phyloP scores from a whole-genome alignment of 495 filamentous ascomycete species.

The Neurospora tetraspora region DNA sequence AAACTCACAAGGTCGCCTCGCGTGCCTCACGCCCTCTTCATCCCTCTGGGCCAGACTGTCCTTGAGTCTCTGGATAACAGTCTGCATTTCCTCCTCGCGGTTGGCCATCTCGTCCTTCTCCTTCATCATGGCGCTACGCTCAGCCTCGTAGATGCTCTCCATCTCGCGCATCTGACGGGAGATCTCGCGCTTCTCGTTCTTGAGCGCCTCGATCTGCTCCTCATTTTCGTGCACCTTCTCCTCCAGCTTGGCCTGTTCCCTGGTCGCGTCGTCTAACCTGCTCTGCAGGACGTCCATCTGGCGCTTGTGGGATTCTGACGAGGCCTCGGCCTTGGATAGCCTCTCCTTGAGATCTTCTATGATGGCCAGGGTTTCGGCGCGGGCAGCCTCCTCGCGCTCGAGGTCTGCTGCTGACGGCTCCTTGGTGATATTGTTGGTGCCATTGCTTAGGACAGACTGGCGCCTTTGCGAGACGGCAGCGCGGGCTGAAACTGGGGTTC shows the following conservation, averaged over 20 bases:
- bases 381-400: slow-evolving; percentile 43
- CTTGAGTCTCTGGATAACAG: slow-evolving; percentile 80
- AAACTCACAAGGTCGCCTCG: slow-evolving; percentile 55
- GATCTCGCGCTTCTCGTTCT: slow-evolving; percentile 69
- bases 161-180: slow-evolving; percentile 76
- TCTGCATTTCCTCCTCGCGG: slow-evolving; percentile 80
- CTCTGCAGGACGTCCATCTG: slow-evolving; percentile 78
- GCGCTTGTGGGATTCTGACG: slow-evolving; percentile 71
- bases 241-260: slow-evolving; percentile 77
- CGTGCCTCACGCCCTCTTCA: slow-evolving; percentile 51
- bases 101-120: slow-evolving; percentile 82
- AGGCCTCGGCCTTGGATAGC: slow-evolving; percentile 67
- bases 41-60: slow-evolving; percentile 72
- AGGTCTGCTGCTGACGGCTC: slow-evolving; percentile 27
- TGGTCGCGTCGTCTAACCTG: slow-evolving; percentile 73
- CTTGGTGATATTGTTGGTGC: slow-evolving; percentile 37
- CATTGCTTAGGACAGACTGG: slow-evolving; percentile 51
- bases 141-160: slow-evolving; percentile 80
- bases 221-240: slow-evolving; percentile 76
- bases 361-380: slow-evolving; percentile 62
- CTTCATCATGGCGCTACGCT: slow-evolving; percentile 75
- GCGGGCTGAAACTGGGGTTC: slow-evolving; percentile 58
- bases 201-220: slow-evolving; percentile 64
- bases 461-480: slow-evolving; percentile 52
- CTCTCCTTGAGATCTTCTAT: slow-evolving; percentile 79